Conservation (phyloP, 2,329 filamentous ascomycete species). For the Ceratocystis eucalypticola region DNA sequence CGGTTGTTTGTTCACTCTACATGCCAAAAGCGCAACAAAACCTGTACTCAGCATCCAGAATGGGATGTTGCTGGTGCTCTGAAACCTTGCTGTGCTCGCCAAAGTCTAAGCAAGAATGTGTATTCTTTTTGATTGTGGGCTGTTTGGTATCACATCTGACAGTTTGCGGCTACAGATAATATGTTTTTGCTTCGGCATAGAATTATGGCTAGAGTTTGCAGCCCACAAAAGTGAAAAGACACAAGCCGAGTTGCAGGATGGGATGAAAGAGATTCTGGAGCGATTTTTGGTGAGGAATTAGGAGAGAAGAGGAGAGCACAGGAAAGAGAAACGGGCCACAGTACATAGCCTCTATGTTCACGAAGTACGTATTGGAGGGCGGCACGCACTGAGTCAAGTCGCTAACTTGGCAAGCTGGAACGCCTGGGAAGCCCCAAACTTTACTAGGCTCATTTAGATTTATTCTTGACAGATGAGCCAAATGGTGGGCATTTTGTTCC, state of each 20-base stretch:
- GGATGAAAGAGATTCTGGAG: neutral
- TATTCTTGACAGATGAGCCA: neutral
- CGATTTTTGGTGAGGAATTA: neutral
- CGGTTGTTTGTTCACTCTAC: neutral
- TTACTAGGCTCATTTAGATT: neutral
- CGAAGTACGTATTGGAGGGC: neutral
- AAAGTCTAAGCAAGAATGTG: neutral
- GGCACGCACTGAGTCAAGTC: too few species aligned
- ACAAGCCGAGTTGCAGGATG: neutral
- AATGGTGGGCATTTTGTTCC: neutral
- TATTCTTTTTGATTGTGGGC: neutral
- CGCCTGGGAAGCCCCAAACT: neutral
- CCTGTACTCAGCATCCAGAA: neutral
- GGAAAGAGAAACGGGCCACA: neutral
- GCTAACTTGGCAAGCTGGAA: too few species aligned
- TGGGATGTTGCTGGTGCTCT: neutral
- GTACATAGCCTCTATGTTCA: neutral
- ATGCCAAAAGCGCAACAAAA: neutral
- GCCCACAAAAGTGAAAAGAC: neutral
- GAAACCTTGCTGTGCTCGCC: neutral
- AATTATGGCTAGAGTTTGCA: neutral
- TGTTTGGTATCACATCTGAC: neutral
- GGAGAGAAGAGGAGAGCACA: too few species aligned
- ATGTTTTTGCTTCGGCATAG: neutral
- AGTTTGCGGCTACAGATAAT: neutral